Base-by-base conservation (phyloP, 2,329 filamentous ascomycete genomes). In the Alternaria ventricosa region DNA sequence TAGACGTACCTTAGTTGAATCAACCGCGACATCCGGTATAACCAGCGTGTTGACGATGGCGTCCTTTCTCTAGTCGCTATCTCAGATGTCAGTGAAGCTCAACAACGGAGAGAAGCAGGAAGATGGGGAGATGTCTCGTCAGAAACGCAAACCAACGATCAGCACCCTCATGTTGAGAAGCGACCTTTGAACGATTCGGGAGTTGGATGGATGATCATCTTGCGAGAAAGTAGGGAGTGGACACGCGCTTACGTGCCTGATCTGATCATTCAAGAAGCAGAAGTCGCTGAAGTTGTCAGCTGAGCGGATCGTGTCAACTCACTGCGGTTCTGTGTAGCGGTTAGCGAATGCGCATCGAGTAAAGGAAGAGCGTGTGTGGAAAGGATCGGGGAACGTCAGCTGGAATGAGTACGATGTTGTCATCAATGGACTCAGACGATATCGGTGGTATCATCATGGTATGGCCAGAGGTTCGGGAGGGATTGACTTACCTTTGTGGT, bases 391-490 rank as follows among this genome's bases (percentile, higher is more conserved):
- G 15, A 36, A 36, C 33, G 15, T 36, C 33, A 36, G 33, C 15
- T 36, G 33, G 33, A n/a, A 36, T n/a, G 33, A 36, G 33, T 36
- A 36, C 33, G 8, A 5, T 36, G 33, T 36, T 36, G 33, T 36
- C 33, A 36, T 36, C 33, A 36, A 36, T 4, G 8, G 15, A 36
- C 15, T 36, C 33, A 36, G 33, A 36, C 15, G 0, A 36, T n/a
- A 36, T n/a, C 15, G 33, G 33, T 36, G 33, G 33, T 36, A 36
- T 36, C 33, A 36, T 36, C 33, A n/a, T 36, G 15, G 33, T 36
- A 36, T 36, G 0, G 33, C 15, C 0, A 5, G 33, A 36, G 15
- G 33, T 2, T 5, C 0, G 1, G 33, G 15, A n/a, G 33, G 2
- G 15, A 2, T 36, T 36, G 33, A 36, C 33, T 36, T n/a, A 36